phyloP scores from a whole-genome alignment of 2,329 filamentous ascomycete species.

The Neophaeococcomyces aloes region DNA sequence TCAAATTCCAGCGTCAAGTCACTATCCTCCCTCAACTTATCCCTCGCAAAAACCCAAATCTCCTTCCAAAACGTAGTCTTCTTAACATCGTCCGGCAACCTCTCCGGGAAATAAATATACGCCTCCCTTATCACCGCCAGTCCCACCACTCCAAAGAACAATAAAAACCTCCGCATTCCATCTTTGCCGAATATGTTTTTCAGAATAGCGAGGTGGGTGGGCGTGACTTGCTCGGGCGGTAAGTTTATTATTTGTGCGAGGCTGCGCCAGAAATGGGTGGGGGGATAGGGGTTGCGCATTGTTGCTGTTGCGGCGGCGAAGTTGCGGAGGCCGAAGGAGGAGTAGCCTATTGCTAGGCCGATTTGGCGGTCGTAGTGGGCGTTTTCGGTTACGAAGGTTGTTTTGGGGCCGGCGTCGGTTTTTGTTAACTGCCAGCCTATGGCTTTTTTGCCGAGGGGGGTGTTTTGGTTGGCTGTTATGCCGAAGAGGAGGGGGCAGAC shows the following conservation, averaged over 20 bases:
- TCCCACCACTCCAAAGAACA: constrained; percentile 69
- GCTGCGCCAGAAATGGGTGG: constrained; percentile 70
- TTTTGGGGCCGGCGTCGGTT: constrained; percentile 28
- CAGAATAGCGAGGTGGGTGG: constrained; percentile 62
- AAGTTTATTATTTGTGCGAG: constrained; percentile 69
- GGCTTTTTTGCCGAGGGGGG: constrained; percentile 52
- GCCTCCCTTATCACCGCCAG: constrained; percentile 60
- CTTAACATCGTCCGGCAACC: constrained; percentile 26
- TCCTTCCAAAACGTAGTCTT: constrained; percentile 6
- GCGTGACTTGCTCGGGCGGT: constrained; percentile 54
- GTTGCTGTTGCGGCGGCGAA: constrained; percentile 51
- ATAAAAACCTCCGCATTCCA: constrained; percentile 63
- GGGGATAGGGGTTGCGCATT: constrained; percentile 64
- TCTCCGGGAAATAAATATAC: constrained; percentile 59
- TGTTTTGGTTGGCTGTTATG: constrained; percentile 64
- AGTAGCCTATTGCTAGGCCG: constrained; percentile 73
- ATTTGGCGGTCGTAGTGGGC: constrained; percentile 73
- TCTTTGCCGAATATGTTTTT: constrained; percentile 58
- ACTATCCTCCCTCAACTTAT: not conserved
- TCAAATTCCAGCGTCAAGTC: not conserved
- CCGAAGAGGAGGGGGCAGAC: constrained; percentile 80
- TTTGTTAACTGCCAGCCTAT: constrained; percentile 57
- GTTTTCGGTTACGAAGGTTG: constrained; percentile 54
- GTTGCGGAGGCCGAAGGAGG: constrained; percentile 70
- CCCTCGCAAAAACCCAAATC: not conserved